phyloP scores from a whole-genome alignment of 2,329 filamentous ascomycete genomes.

The Aspergillus caelatus region DNA sequence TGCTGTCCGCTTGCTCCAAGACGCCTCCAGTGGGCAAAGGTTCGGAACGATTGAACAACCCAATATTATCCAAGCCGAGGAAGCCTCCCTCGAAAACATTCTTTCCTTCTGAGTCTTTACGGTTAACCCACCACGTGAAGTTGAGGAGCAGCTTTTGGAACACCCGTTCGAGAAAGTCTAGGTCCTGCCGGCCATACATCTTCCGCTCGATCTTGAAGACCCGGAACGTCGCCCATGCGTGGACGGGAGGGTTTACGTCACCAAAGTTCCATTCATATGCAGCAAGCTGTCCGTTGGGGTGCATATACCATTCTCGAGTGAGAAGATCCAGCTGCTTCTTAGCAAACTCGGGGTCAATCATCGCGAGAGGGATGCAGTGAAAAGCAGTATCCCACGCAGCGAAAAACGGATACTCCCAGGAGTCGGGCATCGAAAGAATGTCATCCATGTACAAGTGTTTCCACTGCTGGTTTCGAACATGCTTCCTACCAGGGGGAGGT shows the following conservation, averaged over 20 bases:
- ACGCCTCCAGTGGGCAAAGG: slow-evolving; percentile 90
- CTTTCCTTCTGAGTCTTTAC: slow-evolving; percentile 91
- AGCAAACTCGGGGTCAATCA: slow-evolving; percentile 97
- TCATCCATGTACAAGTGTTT: slow-evolving; percentile 94
- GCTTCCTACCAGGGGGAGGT: slow-evolving; percentile 77
- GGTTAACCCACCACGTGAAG: slow-evolving; percentile 99
- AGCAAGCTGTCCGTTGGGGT: slow-evolving; percentile 92
- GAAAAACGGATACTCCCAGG: slow-evolving; percentile 98
- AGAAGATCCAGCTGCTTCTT: slow-evolving; percentile 98
- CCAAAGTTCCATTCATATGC: slow-evolving; percentile 98
- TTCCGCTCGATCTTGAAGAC: slow-evolving; percentile 99
- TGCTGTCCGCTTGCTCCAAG: slow-evolving; percentile 94
- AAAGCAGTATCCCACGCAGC: slow-evolving; percentile 97
- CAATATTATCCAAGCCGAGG: slow-evolving; percentile 94
- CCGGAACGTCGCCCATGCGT: slow-evolving; percentile 93
- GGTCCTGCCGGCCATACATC: slow-evolving; percentile 89
- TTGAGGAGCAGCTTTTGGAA: slow-evolving; percentile 96
- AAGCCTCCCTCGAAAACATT: slow-evolving; percentile 98
- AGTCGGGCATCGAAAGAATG: slow-evolving; percentile 95
- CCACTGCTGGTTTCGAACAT: slow-evolving; percentile 85
- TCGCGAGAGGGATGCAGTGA: slow-evolving; percentile 91
- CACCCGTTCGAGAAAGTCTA: slow-evolving; percentile 93
- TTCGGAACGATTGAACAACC: slow-evolving; percentile 94
- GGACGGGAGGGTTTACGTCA: slow-evolving; percentile 94
- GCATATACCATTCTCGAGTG: slow-evolving; percentile 98